Evolutionary conservation across 1,284 basidiomycete species (phyloP).

Genomic region (Cryptococcus sp.): DNA sequence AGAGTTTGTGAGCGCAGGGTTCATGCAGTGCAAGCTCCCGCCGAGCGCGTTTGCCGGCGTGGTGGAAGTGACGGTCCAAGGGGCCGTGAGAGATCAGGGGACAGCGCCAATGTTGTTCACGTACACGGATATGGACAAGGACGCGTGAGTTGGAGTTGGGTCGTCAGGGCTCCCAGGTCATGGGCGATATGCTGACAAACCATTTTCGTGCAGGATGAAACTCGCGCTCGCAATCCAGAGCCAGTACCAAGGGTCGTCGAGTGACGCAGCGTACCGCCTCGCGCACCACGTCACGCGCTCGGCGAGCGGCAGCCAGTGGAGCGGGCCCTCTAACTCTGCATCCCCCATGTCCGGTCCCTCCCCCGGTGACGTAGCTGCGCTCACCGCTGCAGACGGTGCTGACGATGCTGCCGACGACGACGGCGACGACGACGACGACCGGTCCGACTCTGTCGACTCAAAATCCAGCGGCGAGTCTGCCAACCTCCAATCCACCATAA

Average conservation of each 20-base stretch:
- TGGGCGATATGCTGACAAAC: too few relatives aligned
- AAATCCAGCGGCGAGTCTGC: background rate
- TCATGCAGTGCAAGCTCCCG: constrained; percentile 87
- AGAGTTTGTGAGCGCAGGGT: constrained; percentile 88
- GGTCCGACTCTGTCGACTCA: constrained; percentile 6
- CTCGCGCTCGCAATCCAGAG: constrained; percentile 41
- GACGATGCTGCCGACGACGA: constrained; percentile 10
- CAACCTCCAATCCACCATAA: constrained; percentile 68
- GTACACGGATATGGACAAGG: constrained; percentile 41
- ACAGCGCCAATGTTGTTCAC: constrained; percentile 34
- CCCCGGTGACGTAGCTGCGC: constrained; percentile 7
- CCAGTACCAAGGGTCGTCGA: constrained; percentile 31
- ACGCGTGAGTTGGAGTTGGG: constrained; percentile 39
- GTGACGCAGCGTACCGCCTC: constrained; percentile 39
- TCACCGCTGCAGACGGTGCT: background rate
- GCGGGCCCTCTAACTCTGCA: constrained; percentile 30
- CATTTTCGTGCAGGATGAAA: constrained; percentile 30
- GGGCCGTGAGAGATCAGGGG: constrained; percentile 39
- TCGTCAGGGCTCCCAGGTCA: too few relatives aligned
- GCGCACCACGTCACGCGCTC: constrained; percentile 31
- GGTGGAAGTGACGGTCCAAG: constrained; percentile 81
- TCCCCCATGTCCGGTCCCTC: constrained; percentile 23
- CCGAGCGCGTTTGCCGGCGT: constrained; percentile 77
- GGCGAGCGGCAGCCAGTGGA: constrained; percentile 28
- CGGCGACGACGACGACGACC: constrained; percentile 9